These are phyloP conservation scores for Paramecium sonneborni DNA, from an alignment of 73 alveolate genomes.

Conservation along the genomic window DNA sequence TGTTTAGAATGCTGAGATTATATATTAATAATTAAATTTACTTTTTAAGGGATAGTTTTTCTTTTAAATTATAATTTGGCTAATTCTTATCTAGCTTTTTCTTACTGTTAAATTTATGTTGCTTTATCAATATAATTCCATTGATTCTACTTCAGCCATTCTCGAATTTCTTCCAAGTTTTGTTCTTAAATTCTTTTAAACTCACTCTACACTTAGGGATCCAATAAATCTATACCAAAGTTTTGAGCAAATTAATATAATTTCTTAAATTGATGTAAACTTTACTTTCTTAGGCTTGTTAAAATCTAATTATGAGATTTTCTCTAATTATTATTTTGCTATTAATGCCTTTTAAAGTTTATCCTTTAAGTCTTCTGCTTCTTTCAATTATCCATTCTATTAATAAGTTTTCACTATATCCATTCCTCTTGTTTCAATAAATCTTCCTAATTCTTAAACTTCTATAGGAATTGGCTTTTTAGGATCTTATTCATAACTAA, in stretches of 20 bases:
- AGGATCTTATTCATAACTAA: slow-evolving; percentile 53
- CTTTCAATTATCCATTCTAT: background rate
- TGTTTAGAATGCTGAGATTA: background rate
- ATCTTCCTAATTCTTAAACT: slow-evolving; percentile 17
- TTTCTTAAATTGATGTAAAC: background rate
- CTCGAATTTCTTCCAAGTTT: slow-evolving; percentile 14
- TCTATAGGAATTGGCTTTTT: background rate
- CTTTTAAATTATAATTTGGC: background rate
- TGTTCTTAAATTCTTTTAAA: slow-evolving; percentile 33
- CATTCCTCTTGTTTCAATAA: slow-evolving; percentile 51
- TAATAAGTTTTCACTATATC: background rate
- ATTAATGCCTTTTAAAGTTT: slow-evolving; percentile 20
- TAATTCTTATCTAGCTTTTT: slow-evolving; percentile 39
- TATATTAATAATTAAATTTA: background rate
- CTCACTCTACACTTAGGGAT: slow-evolving; percentile 29
- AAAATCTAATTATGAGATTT: slow-evolving; percentile 6
- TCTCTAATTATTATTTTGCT: slow-evolving; percentile 34
- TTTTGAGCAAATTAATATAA: background rate
- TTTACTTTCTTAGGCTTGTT: slow-evolving; percentile 35
- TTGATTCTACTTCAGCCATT: slow-evolving; percentile 30
- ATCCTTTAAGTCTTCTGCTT: slow-evolving; percentile 38
- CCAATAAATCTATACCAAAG: slow-evolving; percentile 41
- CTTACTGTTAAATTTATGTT: background rate
- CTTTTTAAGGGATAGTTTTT: background rate
- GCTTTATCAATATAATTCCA: slow-evolving; percentile 40